Conservation (phyloP, 164 flowering plant species). For the Aristolochia californica region DNA sequence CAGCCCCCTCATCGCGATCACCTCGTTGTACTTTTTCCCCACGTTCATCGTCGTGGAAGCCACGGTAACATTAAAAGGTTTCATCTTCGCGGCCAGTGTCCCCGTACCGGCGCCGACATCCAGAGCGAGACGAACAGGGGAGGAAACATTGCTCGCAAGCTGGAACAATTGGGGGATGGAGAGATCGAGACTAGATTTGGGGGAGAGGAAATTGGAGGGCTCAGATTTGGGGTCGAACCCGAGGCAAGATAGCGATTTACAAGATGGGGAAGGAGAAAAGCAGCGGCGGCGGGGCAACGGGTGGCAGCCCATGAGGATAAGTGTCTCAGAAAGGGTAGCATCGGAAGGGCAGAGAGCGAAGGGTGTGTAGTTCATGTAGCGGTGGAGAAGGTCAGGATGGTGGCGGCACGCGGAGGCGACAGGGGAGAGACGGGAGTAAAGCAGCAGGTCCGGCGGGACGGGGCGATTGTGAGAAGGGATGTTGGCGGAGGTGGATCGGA, state of each 20-base stretch:
- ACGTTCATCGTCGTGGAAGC: conserved; percentile 80
- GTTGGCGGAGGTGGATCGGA: conserved; percentile 10
- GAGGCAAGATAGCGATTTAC: conserved; percentile 33
- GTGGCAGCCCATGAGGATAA: conserved; percentile 83
- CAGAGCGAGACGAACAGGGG: conserved; percentile 54
- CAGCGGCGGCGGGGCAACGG: conserved; percentile 94
- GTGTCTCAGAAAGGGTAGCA: conserved; percentile 48
- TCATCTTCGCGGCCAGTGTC: conserved; percentile 77
- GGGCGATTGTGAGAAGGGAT: conserved; percentile 18
- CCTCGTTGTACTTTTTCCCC: conserved; percentile 68
- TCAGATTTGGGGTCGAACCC: conserved; percentile 43
- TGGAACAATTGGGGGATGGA: conserved; percentile 17
- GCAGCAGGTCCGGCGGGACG: conserved; percentile 61
- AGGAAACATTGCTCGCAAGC: conserved; percentile 7
- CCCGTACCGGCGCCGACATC: conserved; percentile 91
- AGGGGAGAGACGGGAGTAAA: too few species aligned
- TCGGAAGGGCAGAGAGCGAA: conserved; percentile 60
- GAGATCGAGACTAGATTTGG: conserved; percentile 40
- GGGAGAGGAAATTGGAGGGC: conserved; percentile 24
- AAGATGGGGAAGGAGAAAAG: conserved; percentile 45
- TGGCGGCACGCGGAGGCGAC: conserved; percentile 76
- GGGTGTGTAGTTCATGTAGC: conserved; percentile 74
- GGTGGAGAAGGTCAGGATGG: conserved; percentile 69
- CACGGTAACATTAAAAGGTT: conserved; percentile 55
- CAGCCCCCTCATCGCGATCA: conserved; percentile 62